Evolutionary conservation across 495 filamentous ascomycete species (phyloP).

Genomic region (Hypoxylon fuscum): DNA sequence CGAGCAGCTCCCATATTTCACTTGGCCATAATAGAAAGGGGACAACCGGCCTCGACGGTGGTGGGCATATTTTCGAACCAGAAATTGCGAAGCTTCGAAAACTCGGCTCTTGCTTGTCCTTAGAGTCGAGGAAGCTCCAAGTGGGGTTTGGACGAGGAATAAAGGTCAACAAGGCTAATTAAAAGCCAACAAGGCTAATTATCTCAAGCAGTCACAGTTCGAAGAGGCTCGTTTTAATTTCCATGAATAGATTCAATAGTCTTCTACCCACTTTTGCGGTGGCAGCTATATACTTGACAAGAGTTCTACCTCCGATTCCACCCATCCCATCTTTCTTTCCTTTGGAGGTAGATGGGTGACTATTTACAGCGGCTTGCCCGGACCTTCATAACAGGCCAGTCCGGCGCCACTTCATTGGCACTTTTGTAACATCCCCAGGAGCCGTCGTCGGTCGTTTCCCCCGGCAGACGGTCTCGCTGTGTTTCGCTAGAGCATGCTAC

Average conservation of each 20-base stretch:
- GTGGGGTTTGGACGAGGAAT: too few relatives aligned
- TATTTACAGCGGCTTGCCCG: constrained; percentile 37
- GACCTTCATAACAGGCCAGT: constrained; percentile 21
- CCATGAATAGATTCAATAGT: constrained; percentile 55
- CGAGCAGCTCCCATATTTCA: too few relatives aligned
- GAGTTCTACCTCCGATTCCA: constrained; percentile 1
- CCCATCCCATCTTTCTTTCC: constrained; percentile 24
- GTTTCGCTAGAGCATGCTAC: background rate
- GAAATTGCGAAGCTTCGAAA: too few relatives aligned
- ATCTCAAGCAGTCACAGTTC: constrained; percentile 20
- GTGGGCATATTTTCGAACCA: too few relatives aligned
- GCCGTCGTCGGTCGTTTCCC: constrained; percentile 26
- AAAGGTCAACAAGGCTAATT: too few relatives aligned
- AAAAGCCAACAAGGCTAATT: too few relatives aligned
- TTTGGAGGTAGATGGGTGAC: constrained; percentile 14
- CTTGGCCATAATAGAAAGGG: too few relatives aligned
- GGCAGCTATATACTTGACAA: constrained; percentile 34
- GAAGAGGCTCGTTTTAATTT: background rate
- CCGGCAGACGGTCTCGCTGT: constrained; percentile 32
- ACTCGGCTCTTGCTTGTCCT: too few relatives aligned
- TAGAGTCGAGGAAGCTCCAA: too few relatives aligned
- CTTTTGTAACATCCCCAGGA: constrained; percentile 40
- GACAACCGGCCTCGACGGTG: too few relatives aligned
- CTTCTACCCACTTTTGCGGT: constrained; percentile 46
- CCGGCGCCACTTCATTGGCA: constrained; percentile 28